Base-by-base conservation (phyloP, 2,329 filamentous ascomycete species). In the Arthrobotrys iridis region DNA sequence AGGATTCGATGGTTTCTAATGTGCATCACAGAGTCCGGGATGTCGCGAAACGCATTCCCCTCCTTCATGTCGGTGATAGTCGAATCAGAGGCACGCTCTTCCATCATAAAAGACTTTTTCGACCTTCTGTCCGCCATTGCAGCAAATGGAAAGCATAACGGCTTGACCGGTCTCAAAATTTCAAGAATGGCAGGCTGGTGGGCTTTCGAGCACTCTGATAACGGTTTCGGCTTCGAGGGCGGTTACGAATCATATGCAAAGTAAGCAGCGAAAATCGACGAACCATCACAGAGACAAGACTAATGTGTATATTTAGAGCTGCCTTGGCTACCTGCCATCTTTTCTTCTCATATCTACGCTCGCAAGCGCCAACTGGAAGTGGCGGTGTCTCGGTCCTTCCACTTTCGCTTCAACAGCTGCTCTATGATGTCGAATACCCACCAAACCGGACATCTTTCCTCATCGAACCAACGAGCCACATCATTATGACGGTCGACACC, bases 151-250 rank as follows among this genome's bases (percentile, higher is more conserved):
- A 98, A 98, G 84, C 89, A 86, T 64, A 99, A 99, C 81, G 95
- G 95, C 45, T 88, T 99, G 77, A 92, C 93, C 75, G 95, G 95
- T 24, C 89, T 93, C 77, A 98, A 98, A 82, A 87, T 99, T 64
- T 98, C 95, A 7, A 88, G 95, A 78, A 92, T 96, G 87, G 95
- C 94, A 41, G 93, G 93, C 48, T 99, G 95, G 95, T 99, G 95
- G 95, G 93, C 94, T 0, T 99, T 99, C 81, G 94, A 97, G 80
- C 92, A 96, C 78, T 88, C 86, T 50, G 93, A 98, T 81, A 89
- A 89, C 4, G 91, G 91, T 43, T 94, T 91, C 81, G 95, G 95
- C 13, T 99, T 99, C 79, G 95, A 98, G 78, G 92, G 92, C 41
- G 93, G 94, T 64, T 99, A 99, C 83, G 92, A 91, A 80, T 88